A percentile compares a stretch with the other conserved stretches of the same genome.
These are phyloP conservation scores for Acorus calamus DNA, from an alignment of 106 monocot genomes.

Conservation along the genomic window DNA sequence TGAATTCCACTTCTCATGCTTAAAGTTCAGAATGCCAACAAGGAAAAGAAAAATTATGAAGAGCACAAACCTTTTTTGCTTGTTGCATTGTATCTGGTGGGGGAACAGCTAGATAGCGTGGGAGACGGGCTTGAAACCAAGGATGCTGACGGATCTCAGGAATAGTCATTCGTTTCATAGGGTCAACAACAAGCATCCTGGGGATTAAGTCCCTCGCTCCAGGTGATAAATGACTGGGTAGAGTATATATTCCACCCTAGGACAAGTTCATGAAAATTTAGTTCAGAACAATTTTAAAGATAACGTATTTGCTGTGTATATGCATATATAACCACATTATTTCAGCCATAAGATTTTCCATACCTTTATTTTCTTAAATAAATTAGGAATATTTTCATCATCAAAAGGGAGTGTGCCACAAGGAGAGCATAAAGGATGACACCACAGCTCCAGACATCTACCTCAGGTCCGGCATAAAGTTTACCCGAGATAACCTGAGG, in stretches of 20 bases:
- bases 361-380: conserved; percentile 37
- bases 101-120: conserved; percentile 44
- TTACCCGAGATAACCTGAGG: conserved; percentile 28
- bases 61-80: conserved; percentile 33
- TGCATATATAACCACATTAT: background rate
- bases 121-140: conserved; percentile 47
- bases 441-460: conserved; percentile 4
- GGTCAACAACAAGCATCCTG: conserved; percentile 55
- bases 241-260: conserved; percentile 52
- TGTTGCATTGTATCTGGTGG: conserved; percentile 46
- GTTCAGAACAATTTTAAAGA: background rate
- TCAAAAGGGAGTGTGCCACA: conserved; percentile 52
- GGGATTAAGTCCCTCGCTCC: conserved; percentile 53
- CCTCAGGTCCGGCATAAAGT: conserved; percentile 39
- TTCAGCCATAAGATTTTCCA: background rate
- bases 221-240: conserved; percentile 54
- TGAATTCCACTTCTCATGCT: background rate
- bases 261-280: background rate
- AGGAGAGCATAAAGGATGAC: conserved; percentile 43
- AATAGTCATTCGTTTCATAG: conserved; percentile 51
- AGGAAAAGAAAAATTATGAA: background rate
- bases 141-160: conserved; percentile 48
- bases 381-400: conserved; percentile 37
- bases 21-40: conserved; percentile 1
- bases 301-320: background rate